phyloP scores from a whole-genome alignment of 2,329 filamentous ascomycete genomes.

The Ramularia collo-cygni region DNA sequence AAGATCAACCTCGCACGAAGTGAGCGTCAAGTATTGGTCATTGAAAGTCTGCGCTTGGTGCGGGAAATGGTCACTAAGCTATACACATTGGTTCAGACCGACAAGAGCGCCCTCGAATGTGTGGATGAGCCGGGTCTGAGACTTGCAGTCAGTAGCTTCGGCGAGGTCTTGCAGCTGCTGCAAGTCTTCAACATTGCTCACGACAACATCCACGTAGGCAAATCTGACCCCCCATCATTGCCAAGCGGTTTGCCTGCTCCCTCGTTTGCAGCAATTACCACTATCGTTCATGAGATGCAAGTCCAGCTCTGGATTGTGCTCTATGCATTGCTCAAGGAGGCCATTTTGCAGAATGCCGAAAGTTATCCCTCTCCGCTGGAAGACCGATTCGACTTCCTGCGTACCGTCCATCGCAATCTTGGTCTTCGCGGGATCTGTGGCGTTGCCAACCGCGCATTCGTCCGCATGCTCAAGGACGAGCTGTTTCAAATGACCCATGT shows the following conservation, averaged over 20 bases:
- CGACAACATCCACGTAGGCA: constrained; percentile 75
- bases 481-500: constrained; percentile 68
- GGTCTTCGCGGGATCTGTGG: constrained; percentile 83
- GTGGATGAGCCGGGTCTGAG: constrained; percentile 73
- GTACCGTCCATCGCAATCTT: constrained; percentile 74
- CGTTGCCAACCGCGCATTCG: constrained; percentile 74
- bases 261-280: constrained; percentile 22
- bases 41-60: constrained; percentile 71
- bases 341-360: constrained; percentile 58
- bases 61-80: constrained; percentile 69
- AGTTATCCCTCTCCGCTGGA: constrained; percentile 61
- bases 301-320: constrained; percentile 82
- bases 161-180: constrained; percentile 64
- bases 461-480: constrained; percentile 83
- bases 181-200: constrained; percentile 77
- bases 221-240: constrained; percentile 55
- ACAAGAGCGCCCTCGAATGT: constrained; percentile 72
- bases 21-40: constrained; percentile 61
- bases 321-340: constrained; percentile 72
- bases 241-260: constrained; percentile 37
- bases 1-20: constrained; percentile 51
- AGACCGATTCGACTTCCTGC: constrained; percentile 71
- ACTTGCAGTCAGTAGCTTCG: constrained; percentile 64
- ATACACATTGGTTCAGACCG: constrained; percentile 57
- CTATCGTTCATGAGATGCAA: constrained; percentile 72